These are phyloP conservation scores for Crithidia sp. DNA, from an alignment of 208 protist species.

Conservation along the genomic window DNA sequence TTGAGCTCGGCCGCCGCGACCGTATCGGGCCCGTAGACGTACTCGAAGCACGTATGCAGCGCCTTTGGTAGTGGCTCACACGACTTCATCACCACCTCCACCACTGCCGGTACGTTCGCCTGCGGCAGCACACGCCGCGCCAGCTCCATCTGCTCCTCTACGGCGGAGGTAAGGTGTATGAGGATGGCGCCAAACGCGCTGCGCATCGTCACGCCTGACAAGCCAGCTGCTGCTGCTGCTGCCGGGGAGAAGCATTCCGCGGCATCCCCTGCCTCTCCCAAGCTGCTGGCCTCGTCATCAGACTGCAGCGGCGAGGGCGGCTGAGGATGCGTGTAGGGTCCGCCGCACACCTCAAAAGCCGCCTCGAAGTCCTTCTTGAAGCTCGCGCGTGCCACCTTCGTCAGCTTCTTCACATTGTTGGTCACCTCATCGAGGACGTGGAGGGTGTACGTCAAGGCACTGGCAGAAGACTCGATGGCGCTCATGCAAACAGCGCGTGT, in stretches of 20 bases:
- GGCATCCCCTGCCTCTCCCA: not conserved
- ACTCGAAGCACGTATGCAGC: not conserved
- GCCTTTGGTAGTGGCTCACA: not conserved
- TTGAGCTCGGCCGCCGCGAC: not conserved
- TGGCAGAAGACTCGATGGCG: too few species aligned
- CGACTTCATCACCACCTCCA: not conserved
- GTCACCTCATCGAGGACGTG: not conserved
- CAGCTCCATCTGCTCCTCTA: conserved; percentile 1
- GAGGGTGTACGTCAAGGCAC: too few species aligned
- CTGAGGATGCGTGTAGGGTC: not conserved
- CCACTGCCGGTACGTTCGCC: not conserved
- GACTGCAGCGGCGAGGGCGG: not conserved
- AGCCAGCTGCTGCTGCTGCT: not conserved
- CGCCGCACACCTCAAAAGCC: not conserved
- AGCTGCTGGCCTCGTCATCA: not conserved
- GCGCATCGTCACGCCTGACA: not conserved
- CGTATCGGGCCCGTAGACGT: not conserved
- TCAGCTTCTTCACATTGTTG: not conserved
- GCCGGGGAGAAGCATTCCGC: not conserved
- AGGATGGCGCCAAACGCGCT: not conserved
- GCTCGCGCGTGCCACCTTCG: not conserved
- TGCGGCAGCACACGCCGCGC: not conserved
- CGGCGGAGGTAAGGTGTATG: not conserved
- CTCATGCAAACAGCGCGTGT: too few species aligned
- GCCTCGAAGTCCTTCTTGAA: not conserved